phyloP scores from a whole-genome alignment of 148 eudicot species.

The Camellia sinensis region DNA sequence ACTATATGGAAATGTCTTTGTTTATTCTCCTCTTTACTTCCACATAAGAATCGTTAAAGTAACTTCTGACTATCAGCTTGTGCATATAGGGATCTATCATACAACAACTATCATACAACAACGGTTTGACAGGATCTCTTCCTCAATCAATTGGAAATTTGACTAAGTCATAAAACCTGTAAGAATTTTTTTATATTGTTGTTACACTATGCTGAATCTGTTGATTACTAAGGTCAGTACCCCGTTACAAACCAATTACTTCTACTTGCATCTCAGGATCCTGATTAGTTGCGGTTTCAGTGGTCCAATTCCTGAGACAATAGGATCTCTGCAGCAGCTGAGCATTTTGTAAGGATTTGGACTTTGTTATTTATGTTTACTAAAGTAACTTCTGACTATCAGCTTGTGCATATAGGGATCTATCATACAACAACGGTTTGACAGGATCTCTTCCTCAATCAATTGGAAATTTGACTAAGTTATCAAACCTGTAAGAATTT shows the following conservation, averaged over 20 bases:
- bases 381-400: neutral
- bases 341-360: constrained; percentile 53
- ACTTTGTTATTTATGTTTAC: neutral
- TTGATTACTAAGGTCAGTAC: neutral
- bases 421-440: constrained; percentile 72
- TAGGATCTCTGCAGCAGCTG: constrained; percentile 61
- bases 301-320: constrained; percentile 62
- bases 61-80: constrained; percentile 3
- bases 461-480: constrained; percentile 53
- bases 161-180: constrained; percentile 57
- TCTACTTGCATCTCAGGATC: constrained; percentile 41
- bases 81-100: constrained; percentile 69
- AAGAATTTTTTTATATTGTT: constrained; percentile 27
- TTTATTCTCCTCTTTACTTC: too few relatives aligned
- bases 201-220: neutral
- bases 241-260: neutral
- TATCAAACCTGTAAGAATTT: constrained; percentile 59
- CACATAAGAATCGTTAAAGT: neutral
- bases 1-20: too few relatives aligned
- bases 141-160: constrained; percentile 55
- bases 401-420: constrained; percentile 45
- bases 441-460: constrained; percentile 59
- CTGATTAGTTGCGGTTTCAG: constrained; percentile 67
- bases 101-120: too few relatives aligned
- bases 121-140: constrained; percentile 61